phyloP scores from a whole-genome alignment of 306 rosid species.

The Chamaecrista fasciculata region DNA sequence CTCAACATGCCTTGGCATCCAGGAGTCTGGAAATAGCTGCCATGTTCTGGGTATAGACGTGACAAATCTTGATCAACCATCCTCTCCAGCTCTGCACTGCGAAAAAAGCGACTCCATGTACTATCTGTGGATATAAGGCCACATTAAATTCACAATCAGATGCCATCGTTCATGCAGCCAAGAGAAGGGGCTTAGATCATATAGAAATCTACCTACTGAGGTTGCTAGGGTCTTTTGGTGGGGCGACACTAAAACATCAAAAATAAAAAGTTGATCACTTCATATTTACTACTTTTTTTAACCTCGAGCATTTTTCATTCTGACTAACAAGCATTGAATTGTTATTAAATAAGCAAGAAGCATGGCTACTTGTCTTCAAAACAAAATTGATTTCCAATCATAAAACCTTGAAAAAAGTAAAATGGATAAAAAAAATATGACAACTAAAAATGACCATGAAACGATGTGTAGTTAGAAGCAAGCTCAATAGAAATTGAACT shows the following conservation, averaged over 20 bases:
- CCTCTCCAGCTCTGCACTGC: conserved; percentile 90
- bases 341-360: background rate
- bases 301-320: background rate
- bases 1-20: conserved; percentile 96
- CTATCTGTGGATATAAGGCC: conserved; percentile 71
- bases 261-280: background rate
- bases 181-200: background rate
- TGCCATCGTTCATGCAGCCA: background rate
- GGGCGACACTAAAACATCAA: background rate
- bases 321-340: conserved; percentile 3
- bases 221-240: conserved; percentile 2
- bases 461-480: conserved; percentile 1
- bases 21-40: conserved; percentile 86
- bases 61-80: conserved; percentile 98
- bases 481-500: conserved; percentile 5
- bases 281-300: background rate
- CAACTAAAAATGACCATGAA: background rate
- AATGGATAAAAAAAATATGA: background rate
- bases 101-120: conserved; percentile 96
- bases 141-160: conserved; percentile 27
- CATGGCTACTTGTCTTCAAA: background rate
- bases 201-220: background rate
- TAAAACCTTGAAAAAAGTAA: background rate
- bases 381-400: background rate
- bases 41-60: conserved; percentile 92